These are phyloP conservation scores for Oropetium thomaeum DNA, from an alignment of 176 grass and related monocot species.

Conservation along the genomic window DNA sequence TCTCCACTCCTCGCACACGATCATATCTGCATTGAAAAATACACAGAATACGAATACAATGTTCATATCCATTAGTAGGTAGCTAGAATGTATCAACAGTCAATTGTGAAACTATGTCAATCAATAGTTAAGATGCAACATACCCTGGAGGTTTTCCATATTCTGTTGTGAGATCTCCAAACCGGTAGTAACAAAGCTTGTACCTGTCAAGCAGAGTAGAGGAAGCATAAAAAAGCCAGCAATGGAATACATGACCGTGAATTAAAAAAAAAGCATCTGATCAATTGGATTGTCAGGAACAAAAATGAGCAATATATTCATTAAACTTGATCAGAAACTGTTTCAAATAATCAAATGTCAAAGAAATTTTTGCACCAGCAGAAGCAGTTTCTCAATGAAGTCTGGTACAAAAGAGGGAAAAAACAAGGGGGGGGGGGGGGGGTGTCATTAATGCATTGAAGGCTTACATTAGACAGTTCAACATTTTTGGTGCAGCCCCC, in stretches of 20 bases:
- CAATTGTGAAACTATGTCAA: no score
- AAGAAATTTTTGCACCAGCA: background rate
- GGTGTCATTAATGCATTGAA: background rate
- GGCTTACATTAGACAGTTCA: conserved; percentile 98
- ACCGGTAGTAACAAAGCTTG: conserved; percentile 95
- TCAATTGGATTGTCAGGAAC: background rate
- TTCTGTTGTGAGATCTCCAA: conserved; percentile 92
- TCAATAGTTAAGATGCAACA: conserved; percentile 19
- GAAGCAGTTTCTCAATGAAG: background rate
- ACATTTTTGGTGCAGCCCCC: conserved; percentile 96
- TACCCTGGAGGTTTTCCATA: conserved; percentile 96
- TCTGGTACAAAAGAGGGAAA: background rate
- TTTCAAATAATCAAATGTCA: background rate
- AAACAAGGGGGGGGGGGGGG: background rate
- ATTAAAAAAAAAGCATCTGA: background rate
- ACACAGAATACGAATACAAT: conserved; percentile 12
- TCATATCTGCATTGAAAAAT: conserved; percentile 62
- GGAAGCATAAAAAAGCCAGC: conserved; percentile 2
- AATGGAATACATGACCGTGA: background rate
- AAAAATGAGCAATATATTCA: background rate
- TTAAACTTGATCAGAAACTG: background rate
- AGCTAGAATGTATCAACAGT: conserved; percentile 4
- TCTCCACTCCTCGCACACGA: conserved; percentile 93
- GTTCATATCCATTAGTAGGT: background rate
- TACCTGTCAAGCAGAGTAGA: conserved; percentile 60